These are phyloP conservation scores for Diaporthe vaccinii DNA, from an alignment of 2,329 filamentous ascomycete genomes.

Conservation along the genomic window DNA sequence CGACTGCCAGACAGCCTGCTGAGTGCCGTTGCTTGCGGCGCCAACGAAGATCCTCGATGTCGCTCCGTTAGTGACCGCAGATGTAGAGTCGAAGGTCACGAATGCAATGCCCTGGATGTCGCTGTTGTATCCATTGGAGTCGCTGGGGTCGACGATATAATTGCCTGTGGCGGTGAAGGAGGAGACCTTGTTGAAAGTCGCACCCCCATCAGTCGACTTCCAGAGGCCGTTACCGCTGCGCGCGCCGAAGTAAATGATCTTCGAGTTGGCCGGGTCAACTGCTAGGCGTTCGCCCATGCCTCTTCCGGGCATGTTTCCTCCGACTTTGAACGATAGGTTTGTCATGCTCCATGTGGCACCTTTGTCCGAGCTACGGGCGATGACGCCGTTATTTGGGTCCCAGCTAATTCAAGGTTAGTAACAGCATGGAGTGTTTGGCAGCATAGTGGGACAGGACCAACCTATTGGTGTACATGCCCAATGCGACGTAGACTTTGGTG, in stretches of 20 bases:
- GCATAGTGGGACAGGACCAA: conserved; percentile 44
- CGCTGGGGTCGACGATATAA: conserved; percentile 60
- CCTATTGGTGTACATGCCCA: conserved; percentile 71
- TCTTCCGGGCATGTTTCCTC: conserved; percentile 73
- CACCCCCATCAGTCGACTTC: conserved; percentile 70
- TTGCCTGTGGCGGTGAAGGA: conserved; percentile 66
- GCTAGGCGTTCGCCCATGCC: conserved; percentile 71
- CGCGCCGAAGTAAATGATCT: conserved; percentile 70
- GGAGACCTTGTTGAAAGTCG: conserved; percentile 65
- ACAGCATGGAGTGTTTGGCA: no score
- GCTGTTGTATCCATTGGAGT: conserved; percentile 58
- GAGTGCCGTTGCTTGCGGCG: conserved; percentile 63
- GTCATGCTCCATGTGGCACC: conserved; percentile 66
- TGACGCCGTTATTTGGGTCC: conserved; percentile 68
- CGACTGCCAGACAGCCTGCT: conserved; percentile 66
- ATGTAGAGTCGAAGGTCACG: conserved; percentile 69
- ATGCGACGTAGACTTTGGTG: conserved; percentile 65
- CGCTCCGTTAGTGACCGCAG: conserved; percentile 57
- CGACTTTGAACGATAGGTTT: conserved; percentile 69
- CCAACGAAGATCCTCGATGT: conserved; percentile 71
- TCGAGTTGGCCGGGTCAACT: conserved; percentile 68
- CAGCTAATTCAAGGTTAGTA: conserved; percentile 38
- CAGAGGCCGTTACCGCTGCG: conserved; percentile 71
- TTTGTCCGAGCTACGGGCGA: conserved; percentile 67
- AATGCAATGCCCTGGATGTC: conserved; percentile 65